Evolutionary conservation across 345 rosid genomes (phyloP).

Genomic region (Gossypium mustelinum): DNA sequence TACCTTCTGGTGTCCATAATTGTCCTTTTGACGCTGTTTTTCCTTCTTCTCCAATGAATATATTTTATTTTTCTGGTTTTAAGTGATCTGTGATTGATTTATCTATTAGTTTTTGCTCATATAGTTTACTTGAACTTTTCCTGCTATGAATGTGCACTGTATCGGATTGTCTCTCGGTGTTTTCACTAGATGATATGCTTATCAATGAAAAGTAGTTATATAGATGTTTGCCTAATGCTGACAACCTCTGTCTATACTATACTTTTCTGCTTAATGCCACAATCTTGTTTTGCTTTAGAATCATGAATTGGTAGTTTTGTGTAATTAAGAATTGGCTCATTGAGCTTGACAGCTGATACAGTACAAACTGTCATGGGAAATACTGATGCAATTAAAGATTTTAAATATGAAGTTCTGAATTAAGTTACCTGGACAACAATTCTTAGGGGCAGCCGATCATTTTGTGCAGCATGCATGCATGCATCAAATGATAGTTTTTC

Average conservation of each 20-base stretch:
- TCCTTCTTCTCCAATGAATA: not conserved
- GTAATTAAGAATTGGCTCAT: not conserved
- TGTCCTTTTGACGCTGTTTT: constrained; percentile 2
- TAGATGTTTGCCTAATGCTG: not conserved
- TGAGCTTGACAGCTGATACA: not conserved
- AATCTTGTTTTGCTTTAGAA: not conserved
- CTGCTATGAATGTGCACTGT: not conserved
- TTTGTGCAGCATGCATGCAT: constrained; percentile 88
- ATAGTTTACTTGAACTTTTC: not conserved
- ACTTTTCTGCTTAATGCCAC: not conserved
- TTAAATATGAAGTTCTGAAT: not conserved
- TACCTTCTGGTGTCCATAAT: not conserved
- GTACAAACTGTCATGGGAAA: not conserved
- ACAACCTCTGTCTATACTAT: not conserved
- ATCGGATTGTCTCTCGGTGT: not conserved
- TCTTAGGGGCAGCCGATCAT: constrained; percentile 82
- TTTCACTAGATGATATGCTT: not conserved
- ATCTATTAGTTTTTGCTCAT: not conserved
- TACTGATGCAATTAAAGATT: constrained; percentile 1
- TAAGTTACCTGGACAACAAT: constrained; percentile 69
- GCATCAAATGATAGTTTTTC: constrained; percentile 84
- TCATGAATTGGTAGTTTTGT: not conserved
- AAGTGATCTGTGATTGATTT: not conserved
- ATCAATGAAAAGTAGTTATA: not conserved
- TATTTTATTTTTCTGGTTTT: not conserved